Conservation (phyloP, 1,139 yeast genomes). For the Scheffersomyces titani region DNA sequence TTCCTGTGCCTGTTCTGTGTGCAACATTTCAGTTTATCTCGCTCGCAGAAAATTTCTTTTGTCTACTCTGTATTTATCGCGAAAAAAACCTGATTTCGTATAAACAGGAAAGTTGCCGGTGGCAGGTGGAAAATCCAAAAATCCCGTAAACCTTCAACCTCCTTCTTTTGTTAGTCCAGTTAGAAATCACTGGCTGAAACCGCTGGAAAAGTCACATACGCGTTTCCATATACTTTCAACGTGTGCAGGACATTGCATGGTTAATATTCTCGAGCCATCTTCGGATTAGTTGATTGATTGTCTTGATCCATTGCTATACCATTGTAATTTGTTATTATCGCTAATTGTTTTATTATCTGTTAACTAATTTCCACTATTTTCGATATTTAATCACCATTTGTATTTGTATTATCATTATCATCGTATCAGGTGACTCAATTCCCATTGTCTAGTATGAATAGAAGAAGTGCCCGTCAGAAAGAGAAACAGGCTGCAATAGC, state of each 20-base stretch:
- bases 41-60: background rate
- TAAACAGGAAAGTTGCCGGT: background rate
- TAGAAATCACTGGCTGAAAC: background rate
- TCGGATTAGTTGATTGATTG: background rate
- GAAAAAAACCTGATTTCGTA: background rate
- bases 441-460: background rate
- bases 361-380: too few species aligned
- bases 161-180: background rate
- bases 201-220: background rate
- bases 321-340: background rate
- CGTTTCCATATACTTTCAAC: background rate
- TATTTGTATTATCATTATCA: background rate
- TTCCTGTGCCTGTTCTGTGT: background rate
- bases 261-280: background rate
- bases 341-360: background rate
- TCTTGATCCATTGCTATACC: background rate
- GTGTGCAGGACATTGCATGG: background rate
- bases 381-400: background rate
- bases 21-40: background rate
- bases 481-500: background rate
- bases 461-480: background rate
- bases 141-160: background rate
- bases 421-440: background rate
- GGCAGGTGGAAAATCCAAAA: background rate
- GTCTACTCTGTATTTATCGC: background rate